Percentiles rank a stretch among this genome's conserved stretches.
phyloP scores from a whole-genome alignment of 179 eudicot species.

The Drosera spatulata region DNA sequence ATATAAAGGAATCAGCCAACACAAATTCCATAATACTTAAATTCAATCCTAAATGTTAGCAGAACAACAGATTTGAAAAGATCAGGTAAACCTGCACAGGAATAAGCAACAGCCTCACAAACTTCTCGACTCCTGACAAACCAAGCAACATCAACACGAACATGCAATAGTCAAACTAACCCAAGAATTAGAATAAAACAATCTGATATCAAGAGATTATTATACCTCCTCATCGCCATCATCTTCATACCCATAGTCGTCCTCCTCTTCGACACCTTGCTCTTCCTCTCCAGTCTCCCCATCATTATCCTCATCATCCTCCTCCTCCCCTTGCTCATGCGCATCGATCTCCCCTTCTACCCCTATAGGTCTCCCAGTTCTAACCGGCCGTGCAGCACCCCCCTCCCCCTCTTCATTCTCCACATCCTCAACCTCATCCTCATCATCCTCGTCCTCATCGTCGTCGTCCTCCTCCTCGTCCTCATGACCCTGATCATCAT shows the following conservation, averaged over 20 bases:
- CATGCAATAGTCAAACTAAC: no score
- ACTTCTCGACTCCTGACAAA: no score
- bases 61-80: no score
- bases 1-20: no score
- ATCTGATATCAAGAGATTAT: background rate
- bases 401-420: conserved; percentile 73
- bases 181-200: no score
- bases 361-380: conserved; percentile 36
- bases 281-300: conserved; percentile 92
- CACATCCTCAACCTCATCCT: conserved; percentile 65
- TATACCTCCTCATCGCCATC: conserved; percentile 46
- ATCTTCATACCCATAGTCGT: conserved; percentile 34
- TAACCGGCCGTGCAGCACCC: conserved; percentile 41
- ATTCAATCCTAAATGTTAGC: no score
- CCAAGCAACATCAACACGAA: no score
- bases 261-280: conserved; percentile 43
- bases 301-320: conserved; percentile 70
- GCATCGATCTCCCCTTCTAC: conserved; percentile 91
- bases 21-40: no score
- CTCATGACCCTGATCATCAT: conserved; percentile 3
- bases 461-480: no score
- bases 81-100: no score
- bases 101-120: no score
- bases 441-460: conserved; percentile 40
- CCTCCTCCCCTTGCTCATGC: conserved; percentile 94